Evolutionary conservation across 139 green algal species (phyloP).

Genomic region (Coelastrella sp.): DNA sequence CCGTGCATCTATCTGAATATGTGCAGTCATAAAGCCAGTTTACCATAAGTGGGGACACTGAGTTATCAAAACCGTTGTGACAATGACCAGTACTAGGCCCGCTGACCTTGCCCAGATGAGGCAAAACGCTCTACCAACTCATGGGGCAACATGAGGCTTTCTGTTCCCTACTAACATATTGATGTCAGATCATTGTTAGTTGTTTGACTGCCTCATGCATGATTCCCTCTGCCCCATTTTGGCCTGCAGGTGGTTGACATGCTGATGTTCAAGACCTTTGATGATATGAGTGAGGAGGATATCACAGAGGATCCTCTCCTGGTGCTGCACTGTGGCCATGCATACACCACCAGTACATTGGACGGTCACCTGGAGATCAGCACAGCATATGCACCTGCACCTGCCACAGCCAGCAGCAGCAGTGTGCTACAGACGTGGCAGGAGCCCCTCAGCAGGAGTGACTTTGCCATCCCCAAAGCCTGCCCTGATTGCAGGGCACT

Average conservation of each 20-base stretch:
- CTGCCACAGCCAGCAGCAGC: not conserved
- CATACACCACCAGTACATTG: constrained; percentile 71
- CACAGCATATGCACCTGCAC: not conserved
- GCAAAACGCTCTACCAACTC: no score
- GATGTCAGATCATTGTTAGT: not conserved
- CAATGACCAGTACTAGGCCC: no score
- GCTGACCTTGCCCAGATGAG: no score
- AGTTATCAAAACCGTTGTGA: no score
- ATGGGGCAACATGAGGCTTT: no score
- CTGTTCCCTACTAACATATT: not conserved
- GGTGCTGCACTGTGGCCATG: constrained; percentile 71
- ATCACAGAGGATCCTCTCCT: constrained; percentile 67
- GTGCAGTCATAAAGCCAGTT: no score
- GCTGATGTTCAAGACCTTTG: constrained; percentile 54
- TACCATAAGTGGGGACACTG: no score
- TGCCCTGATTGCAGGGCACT: constrained; percentile 19
- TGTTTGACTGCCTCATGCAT: not conserved
- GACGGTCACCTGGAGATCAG: constrained; percentile 60
- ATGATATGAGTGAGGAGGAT: constrained; percentile 57
- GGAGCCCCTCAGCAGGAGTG: not conserved
- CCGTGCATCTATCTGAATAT: no score
- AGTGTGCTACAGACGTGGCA: not conserved
- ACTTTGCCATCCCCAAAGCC: not conserved
- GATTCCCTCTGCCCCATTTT: not conserved
- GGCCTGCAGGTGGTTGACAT: constrained; percentile 62